Percentiles rank a stretch among this genome's conserved stretches.
These are phyloP conservation scores for Carpinus viminea DNA, from an alignment of 306 rosid genomes.

Conservation along the genomic window DNA sequence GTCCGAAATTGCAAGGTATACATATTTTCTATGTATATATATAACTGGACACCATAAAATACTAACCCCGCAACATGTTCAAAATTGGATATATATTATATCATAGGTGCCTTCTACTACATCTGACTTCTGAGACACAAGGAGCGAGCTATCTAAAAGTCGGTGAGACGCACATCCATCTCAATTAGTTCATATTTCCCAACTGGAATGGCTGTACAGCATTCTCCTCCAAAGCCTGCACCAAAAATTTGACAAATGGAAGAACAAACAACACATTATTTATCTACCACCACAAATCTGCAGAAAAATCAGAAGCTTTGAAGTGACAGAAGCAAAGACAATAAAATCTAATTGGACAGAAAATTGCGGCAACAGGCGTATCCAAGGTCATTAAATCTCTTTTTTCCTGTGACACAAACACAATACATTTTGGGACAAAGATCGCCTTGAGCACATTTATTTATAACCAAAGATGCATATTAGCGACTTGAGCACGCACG, in stretches of 20 bases:
- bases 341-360: background rate
- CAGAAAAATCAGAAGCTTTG: background rate
- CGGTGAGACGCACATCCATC: conserved; percentile 39
- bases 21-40: conserved; percentile 19
- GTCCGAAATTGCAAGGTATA: conserved; percentile 38
- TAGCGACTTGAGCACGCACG: background rate
- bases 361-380: background rate
- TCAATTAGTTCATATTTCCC: conserved; percentile 36
- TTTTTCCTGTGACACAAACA: background rate
- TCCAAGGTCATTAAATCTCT: background rate
- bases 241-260: conserved; percentile 19
- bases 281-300: background rate
- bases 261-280: conserved; percentile 1
- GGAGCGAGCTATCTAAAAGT: conserved; percentile 22
- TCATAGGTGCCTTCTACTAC: conserved; percentile 45
- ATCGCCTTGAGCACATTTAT: background rate
- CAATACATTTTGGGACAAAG: background rate
- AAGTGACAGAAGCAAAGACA: background rate
- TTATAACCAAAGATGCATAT: background rate
- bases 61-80: conserved; percentile 46
- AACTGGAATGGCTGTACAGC: conserved; percentile 40
- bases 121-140: conserved; percentile 23
- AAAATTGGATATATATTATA: conserved; percentile 41
- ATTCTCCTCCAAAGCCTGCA: conserved; percentile 31
- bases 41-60: conserved; percentile 32